These are phyloP conservation scores for Fusarium cyanostomum DNA, from an alignment of 2,329 filamentous ascomycete species.

Conservation along the genomic window DNA sequence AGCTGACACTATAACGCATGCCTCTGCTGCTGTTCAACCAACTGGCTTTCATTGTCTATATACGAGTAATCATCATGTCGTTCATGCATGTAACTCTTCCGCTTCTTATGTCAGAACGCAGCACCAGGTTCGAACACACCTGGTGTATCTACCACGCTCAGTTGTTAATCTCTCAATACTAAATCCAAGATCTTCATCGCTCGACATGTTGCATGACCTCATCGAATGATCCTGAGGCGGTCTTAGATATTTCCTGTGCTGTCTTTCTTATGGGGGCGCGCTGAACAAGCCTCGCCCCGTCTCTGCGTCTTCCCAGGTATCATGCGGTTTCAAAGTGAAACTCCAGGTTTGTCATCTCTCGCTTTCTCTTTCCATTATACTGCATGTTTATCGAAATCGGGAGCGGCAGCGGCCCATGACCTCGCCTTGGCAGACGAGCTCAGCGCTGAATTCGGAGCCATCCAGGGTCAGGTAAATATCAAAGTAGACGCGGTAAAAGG, in stretches of 20 bases:
- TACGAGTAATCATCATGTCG: constrained; percentile 37
- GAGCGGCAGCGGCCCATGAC: constrained; percentile 98
- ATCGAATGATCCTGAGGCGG: constrained; percentile 16
- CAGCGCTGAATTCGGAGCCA: constrained; percentile 96
- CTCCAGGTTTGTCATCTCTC: constrained; percentile 39
- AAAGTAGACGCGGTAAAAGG: constrained; percentile 87
- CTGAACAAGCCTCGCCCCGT: constrained; percentile 12
- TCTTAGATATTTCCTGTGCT: constrained; percentile 19
- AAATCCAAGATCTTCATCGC: constrained; percentile 37
- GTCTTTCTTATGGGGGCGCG: background rate
- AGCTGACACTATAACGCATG: background rate
- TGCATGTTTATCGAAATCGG: constrained; percentile 72
- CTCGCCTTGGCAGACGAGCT: constrained; percentile 98
- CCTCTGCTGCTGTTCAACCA: constrained; percentile 9
- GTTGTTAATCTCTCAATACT: constrained; percentile 30
- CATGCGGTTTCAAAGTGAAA: constrained; percentile 40
- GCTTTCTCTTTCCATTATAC: constrained; percentile 16
- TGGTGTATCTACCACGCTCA: constrained; percentile 23
- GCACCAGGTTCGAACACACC: constrained; percentile 28
- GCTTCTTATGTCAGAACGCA: constrained; percentile 25
- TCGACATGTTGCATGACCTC: constrained; percentile 26
- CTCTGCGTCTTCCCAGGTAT: constrained; percentile 40
- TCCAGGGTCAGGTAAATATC: constrained; percentile 92
- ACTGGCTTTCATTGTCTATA: constrained; percentile 32
- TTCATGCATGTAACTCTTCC: constrained; percentile 35